Conservation (phyloP, 495 filamentous ascomycete genomes). For the Halenospora varia region DNA sequence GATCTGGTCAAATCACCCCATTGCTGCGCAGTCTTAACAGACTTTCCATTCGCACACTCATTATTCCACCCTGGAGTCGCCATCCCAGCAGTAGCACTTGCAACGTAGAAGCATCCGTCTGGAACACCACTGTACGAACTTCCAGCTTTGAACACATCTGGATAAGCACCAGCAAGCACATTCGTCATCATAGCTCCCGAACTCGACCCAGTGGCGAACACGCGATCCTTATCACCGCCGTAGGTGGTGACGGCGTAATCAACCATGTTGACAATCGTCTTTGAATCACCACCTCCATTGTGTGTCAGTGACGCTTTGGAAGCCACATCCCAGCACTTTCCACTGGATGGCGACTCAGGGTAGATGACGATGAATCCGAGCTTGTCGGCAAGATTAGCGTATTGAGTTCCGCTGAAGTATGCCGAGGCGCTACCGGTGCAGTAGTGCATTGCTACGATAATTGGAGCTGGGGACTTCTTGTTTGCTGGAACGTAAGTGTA, state of each 20-base stretch:
- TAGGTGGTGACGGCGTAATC: constrained; percentile 41
- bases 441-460: constrained; percentile 55
- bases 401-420: constrained; percentile 45
- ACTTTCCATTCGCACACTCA: constrained; percentile 38
- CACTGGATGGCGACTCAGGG: constrained; percentile 41
- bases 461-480: constrained; percentile 43
- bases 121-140: constrained; percentile 56
- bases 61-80: constrained; percentile 44
- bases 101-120: constrained; percentile 51
- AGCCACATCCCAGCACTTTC: constrained; percentile 61
- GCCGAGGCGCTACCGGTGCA: constrained; percentile 49
- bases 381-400: constrained; percentile 44
- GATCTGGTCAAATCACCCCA: constrained; percentile 46
- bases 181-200: constrained; percentile 53
- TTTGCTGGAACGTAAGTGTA: constrained; percentile 53
- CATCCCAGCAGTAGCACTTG: constrained; percentile 36
- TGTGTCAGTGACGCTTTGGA: constrained; percentile 49
- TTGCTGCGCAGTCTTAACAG: constrained; percentile 38
- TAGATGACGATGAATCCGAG: constrained; percentile 58
- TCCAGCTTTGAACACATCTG: constrained; percentile 38
- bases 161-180: constrained; percentile 34
- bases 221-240: constrained; percentile 36
- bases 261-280: constrained; percentile 60
- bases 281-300: constrained; percentile 52
- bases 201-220: constrained; percentile 44